Conservation (phyloP, 2,329 filamentous ascomycete genomes). For the Arthrobotrys conoides region DNA sequence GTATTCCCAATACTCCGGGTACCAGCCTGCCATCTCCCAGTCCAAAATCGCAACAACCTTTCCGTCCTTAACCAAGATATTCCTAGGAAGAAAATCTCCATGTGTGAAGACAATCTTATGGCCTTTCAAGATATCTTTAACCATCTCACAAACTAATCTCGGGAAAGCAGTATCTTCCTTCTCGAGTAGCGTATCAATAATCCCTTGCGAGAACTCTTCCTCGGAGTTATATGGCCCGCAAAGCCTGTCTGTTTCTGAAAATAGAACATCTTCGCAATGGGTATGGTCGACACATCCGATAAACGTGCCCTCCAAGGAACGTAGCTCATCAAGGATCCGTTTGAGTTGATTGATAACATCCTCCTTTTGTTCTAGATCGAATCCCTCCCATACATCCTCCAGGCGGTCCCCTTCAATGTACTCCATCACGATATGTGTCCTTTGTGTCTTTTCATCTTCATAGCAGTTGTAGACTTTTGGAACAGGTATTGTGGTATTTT, state of each 20-base stretch:
- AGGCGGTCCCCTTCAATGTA: background rate
- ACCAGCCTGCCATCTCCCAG: background rate
- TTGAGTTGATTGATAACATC: background rate
- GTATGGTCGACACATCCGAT: background rate
- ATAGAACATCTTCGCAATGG: background rate
- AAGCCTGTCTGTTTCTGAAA: background rate
- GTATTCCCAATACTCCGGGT: background rate
- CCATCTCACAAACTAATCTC: too few relatives aligned
- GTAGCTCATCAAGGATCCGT: background rate
- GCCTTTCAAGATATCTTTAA: background rate
- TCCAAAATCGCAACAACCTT: constrained; percentile 64
- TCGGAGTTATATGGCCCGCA: too few relatives aligned
- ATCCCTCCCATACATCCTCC: background rate
- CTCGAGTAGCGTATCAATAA: background rate
- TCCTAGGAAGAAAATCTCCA: constrained; percentile 70
- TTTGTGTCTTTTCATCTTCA: background rate
- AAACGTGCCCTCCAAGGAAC: background rate
- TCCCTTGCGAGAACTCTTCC: background rate
- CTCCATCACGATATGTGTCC: background rate
- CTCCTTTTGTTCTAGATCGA: background rate
- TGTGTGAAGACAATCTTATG: constrained; percentile 70
- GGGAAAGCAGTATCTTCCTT: too few relatives aligned
- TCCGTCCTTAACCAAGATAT: constrained; percentile 68
- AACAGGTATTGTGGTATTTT: background rate
- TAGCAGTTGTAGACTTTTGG: background rate